Evolutionary conservation across 768 basidiomycete genomes (phyloP).

Genomic region (Dictyophora rubrovolvata): DNA sequence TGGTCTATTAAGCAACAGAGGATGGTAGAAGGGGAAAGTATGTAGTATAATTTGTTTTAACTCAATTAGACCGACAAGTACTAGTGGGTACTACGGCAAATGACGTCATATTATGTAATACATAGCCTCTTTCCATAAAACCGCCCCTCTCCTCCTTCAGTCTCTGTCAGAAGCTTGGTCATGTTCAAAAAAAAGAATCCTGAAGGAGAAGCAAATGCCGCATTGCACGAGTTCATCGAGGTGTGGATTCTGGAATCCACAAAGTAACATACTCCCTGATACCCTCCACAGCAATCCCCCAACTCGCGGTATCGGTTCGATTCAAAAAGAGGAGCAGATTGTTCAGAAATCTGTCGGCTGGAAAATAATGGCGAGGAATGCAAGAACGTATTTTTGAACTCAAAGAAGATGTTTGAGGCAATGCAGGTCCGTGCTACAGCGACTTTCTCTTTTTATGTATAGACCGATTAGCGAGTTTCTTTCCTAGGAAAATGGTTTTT

Average conservation of each 20-base stretch:
- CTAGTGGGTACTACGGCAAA: neutral
- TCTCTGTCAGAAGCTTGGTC: neutral
- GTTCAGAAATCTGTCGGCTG: slow-evolving; percentile 48
- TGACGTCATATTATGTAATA: neutral
- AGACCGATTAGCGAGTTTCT: neutral
- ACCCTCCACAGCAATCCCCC: slow-evolving; percentile 18
- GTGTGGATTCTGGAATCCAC: slow-evolving; percentile 13
- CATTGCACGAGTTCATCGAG: slow-evolving; percentile 28
- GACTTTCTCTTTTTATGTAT: too few species aligned
- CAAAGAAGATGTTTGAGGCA: slow-evolving; percentile 51
- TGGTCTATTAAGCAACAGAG: slow-evolving; percentile 57
- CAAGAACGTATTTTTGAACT: slow-evolving; percentile 51
- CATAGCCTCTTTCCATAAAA: neutral
- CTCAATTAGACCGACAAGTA: neutral
- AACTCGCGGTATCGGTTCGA: slow-evolving; percentile 44
- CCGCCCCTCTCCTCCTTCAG: neutral
- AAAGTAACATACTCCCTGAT: slow-evolving; percentile 8
- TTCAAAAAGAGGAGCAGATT: slow-evolving; percentile 44
- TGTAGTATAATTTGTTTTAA: neutral
- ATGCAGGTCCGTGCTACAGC: slow-evolving; percentile 47
- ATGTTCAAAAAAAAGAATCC: slow-evolving; percentile 1
- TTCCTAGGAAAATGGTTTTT: slow-evolving; percentile 51
- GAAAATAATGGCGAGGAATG: slow-evolving; percentile 37
- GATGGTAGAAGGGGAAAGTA: slow-evolving; percentile 37
- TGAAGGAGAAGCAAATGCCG: slow-evolving; percentile 20